phyloP scores from a whole-genome alignment of 108 stramenopile species.

The Pseudonitzschia multiseries region DNA sequence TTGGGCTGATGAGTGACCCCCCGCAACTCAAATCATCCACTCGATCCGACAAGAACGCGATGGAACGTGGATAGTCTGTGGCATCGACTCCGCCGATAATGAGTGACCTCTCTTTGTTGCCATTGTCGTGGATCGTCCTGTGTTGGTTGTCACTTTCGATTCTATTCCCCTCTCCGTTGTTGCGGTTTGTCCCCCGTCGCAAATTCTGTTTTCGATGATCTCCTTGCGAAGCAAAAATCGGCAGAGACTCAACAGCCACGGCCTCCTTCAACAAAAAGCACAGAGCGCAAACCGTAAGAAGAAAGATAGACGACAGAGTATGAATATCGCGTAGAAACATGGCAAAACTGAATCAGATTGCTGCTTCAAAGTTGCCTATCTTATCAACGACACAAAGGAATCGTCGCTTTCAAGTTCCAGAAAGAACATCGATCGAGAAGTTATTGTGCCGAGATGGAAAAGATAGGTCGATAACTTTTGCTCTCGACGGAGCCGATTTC shows the following conservation, averaged over 20 bases:
- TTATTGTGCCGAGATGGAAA: neutral
- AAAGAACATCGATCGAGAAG: neutral
- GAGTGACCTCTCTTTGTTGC: neutral
- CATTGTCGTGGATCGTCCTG: too few relatives aligned
- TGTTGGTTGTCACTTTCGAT: neutral
- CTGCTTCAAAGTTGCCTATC: too few relatives aligned
- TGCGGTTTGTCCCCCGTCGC: neutral
- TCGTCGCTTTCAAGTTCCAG: too few relatives aligned
- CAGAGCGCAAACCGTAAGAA: too few relatives aligned
- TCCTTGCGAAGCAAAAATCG: neutral
- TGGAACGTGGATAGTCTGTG: slow-evolving; percentile 1
- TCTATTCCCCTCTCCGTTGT: neutral
- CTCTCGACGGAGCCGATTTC: neutral
- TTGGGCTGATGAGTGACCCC: slow-evolving; percentile 54
- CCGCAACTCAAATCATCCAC: slow-evolving; percentile 34
- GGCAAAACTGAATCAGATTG: too few relatives aligned
- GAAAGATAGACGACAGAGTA: too few relatives aligned
- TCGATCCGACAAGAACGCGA: slow-evolving; percentile 15
- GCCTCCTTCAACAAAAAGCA: too few relatives aligned
- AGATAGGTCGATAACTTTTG: neutral
- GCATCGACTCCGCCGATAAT: slow-evolving; percentile 16
- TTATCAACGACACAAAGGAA: too few relatives aligned
- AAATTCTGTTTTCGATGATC: neutral
- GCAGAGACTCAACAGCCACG: too few relatives aligned
- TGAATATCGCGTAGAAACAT: too few relatives aligned